Evolutionary conservation across 441 rosid genomes (phyloP).

Genomic region (Iberis amara): DNA sequence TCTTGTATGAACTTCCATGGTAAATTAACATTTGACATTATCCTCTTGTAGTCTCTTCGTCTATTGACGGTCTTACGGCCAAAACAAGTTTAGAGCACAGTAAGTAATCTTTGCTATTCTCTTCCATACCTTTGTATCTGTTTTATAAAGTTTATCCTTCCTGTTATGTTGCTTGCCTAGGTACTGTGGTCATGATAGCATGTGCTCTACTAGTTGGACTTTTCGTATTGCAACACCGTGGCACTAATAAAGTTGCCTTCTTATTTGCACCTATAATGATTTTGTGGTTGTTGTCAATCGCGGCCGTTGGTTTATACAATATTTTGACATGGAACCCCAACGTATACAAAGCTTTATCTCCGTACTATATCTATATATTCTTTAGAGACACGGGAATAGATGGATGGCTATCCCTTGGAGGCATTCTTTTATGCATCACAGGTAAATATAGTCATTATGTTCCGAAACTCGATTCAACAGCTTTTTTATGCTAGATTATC

Average conservation of each 20-base stretch:
- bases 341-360: slow-evolving; percentile 73
- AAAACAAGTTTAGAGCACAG: slow-evolving; percentile 47
- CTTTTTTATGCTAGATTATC: neutral
- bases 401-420: slow-evolving; percentile 86
- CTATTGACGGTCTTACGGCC: slow-evolving; percentile 64
- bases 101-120: slow-evolving; percentile 34
- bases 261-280: slow-evolving; percentile 71
- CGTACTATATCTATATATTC: slow-evolving; percentile 61
- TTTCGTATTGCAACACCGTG: slow-evolving; percentile 82
- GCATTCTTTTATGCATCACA: slow-evolving; percentile 67
- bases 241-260: slow-evolving; percentile 66
- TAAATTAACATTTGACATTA: slow-evolving; percentile 15
- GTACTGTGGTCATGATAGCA: slow-evolving; percentile 62
- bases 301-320: slow-evolving; percentile 63
- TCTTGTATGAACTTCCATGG: too few species aligned
- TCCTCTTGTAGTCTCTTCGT: slow-evolving; percentile 60
- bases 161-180: slow-evolving; percentile 35
- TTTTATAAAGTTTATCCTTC: too few species aligned
- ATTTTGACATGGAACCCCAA: slow-evolving; percentile 70
- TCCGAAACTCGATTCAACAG: neutral
- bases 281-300: slow-evolving; percentile 68
- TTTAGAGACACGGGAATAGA: slow-evolving; percentile 61
- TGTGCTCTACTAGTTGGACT: slow-evolving; percentile 69
- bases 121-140: slow-evolving; percentile 7
- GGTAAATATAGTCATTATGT: slow-evolving; percentile 37